Evolutionary conservation across 2,329 filamentous ascomycete species (phyloP).

Genomic region (Pseudophaeomoniella oleicola): DNA sequence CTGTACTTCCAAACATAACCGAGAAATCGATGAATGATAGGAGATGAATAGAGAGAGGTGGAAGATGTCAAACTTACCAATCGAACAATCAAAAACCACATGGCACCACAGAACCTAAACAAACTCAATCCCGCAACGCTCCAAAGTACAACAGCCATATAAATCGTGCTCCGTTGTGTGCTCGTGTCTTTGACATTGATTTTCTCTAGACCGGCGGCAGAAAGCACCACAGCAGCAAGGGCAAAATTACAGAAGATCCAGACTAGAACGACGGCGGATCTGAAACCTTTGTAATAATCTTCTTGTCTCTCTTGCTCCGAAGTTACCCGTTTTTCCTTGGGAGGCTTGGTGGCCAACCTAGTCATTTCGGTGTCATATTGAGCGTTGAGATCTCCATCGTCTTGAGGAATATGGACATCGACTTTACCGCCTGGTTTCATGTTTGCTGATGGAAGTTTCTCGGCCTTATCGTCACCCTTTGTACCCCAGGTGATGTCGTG

Average conservation of each 20-base stretch:
- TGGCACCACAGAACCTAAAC: constrained; percentile 75
- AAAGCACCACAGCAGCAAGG: constrained; percentile 72
- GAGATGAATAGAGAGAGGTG: neutral
- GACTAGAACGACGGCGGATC: constrained; percentile 75
- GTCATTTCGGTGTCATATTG: constrained; percentile 80
- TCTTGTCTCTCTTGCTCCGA: constrained; percentile 67
- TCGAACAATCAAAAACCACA: constrained; percentile 84
- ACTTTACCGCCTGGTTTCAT: constrained; percentile 93
- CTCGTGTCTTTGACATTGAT: constrained; percentile 35
- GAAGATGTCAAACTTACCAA: constrained; percentile 51
- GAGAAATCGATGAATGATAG: neutral
- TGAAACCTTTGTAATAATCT: constrained; percentile 96
- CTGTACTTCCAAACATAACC: neutral
- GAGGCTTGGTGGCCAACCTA: constrained; percentile 59
- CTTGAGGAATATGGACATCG: constrained; percentile 69
- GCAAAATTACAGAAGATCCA: constrained; percentile 98
- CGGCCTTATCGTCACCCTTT: constrained; percentile 91
- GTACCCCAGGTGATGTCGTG: constrained; percentile 98
- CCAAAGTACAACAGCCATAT: constrained; percentile 78
- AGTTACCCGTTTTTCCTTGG: constrained; percentile 42
- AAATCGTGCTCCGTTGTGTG: constrained; percentile 55
- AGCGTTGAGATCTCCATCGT: constrained; percentile 87
- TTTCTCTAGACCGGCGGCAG: constrained; percentile 65
- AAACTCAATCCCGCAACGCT: constrained; percentile 70
- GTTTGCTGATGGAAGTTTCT: constrained; percentile 75